phyloP scores from a whole-genome alignment of 73 alveolate genomes.

The Blepharisma japonicum region DNA sequence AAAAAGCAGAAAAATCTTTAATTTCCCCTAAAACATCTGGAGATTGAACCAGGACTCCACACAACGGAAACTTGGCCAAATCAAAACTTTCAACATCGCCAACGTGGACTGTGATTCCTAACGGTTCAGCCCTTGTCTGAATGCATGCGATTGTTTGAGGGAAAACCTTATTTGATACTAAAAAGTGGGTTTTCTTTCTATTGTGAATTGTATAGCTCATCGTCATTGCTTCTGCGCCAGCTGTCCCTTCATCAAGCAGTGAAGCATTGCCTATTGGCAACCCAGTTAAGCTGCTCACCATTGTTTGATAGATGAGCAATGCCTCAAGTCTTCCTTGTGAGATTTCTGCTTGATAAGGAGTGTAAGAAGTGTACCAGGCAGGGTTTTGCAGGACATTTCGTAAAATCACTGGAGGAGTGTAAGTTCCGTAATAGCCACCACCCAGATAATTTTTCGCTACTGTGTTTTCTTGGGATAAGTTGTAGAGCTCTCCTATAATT shows the following conservation, averaged over 20 bases:
- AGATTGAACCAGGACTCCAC: conserved; percentile 69
- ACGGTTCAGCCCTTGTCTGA: conserved; percentile 75
- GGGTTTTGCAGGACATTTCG: conserved; percentile 88
- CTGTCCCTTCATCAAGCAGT: conserved; percentile 90
- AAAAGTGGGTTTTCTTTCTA: conserved; percentile 65
- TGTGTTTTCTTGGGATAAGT: conserved; percentile 60
- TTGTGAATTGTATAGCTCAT: conserved; percentile 57
- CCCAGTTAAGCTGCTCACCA: conserved; percentile 80
- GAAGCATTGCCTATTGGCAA: conserved; percentile 85
- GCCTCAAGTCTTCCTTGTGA: conserved; percentile 89
- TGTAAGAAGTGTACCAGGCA: conserved; percentile 94
- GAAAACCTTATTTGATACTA: conserved; percentile 59
- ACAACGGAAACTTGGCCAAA: conserved; percentile 50
- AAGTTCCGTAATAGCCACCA: conserved; percentile 63
- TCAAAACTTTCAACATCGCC: conserved; percentile 58
- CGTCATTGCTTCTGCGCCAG: conserved; percentile 94
- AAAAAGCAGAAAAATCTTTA: conserved; percentile 53
- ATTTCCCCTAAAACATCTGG: conserved; percentile 70
- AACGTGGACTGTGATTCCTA: conserved; percentile 72
- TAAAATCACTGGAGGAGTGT: conserved; percentile 57
- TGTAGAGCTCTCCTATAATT: conserved; percentile 48
- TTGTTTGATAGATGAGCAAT: conserved; percentile 70
- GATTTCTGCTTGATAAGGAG: conserved; percentile 98
- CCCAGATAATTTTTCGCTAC: conserved; percentile 75
- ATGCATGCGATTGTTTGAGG: conserved; percentile 79